Percentiles rank a stretch among this genome's conserved stretches.
These are phyloP conservation scores for Penicillium flavigenum DNA, from an alignment of 495 filamentous ascomycete species.

Conservation along the genomic window DNA sequence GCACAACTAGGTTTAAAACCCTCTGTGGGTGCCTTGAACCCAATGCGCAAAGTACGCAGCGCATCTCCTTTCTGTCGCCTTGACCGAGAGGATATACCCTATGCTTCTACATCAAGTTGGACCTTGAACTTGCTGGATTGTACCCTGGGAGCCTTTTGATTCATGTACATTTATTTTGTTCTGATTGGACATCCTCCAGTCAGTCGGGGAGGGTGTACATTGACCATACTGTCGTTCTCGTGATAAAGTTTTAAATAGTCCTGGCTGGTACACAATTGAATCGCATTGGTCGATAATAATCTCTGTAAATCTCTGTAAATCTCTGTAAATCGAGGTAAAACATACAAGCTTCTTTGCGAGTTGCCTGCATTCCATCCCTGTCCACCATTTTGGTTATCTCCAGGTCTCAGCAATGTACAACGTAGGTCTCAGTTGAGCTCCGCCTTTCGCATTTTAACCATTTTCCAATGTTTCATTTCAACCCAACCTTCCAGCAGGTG, in stretches of 20 bases:
- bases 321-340: neutral
- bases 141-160: slow-evolving; percentile 13
- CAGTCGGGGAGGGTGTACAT: slow-evolving; percentile 15
- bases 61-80: slow-evolving; percentile 14
- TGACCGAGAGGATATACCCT: slow-evolving; percentile 1
- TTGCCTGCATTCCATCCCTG: neutral
- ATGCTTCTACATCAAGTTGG: slow-evolving; percentile 5
- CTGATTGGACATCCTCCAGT: slow-evolving; percentile 11
- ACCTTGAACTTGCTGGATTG: slow-evolving; percentile 11
- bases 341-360: neutral
- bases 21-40: neutral
- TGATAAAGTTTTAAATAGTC: slow-evolving; percentile 23
- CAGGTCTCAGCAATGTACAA: neutral
- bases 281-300: slow-evolving; percentile 2
- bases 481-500: neutral
- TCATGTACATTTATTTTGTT: slow-evolving; percentile 28
- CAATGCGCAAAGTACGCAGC: slow-evolving; percentile 12
- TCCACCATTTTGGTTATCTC: neutral
- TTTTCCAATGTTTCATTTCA: neutral
- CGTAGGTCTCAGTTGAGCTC: slow-evolving; percentile 3
- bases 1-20: slow-evolving; percentile 20
- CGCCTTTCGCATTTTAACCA: neutral
- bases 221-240: slow-evolving; percentile 25
- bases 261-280: slow-evolving; percentile 18
- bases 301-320: slow-evolving; percentile 8